Base-by-base conservation (phyloP, 2,329 filamentous ascomycete genomes). In the Acephala macrosclerotiorum region DNA sequence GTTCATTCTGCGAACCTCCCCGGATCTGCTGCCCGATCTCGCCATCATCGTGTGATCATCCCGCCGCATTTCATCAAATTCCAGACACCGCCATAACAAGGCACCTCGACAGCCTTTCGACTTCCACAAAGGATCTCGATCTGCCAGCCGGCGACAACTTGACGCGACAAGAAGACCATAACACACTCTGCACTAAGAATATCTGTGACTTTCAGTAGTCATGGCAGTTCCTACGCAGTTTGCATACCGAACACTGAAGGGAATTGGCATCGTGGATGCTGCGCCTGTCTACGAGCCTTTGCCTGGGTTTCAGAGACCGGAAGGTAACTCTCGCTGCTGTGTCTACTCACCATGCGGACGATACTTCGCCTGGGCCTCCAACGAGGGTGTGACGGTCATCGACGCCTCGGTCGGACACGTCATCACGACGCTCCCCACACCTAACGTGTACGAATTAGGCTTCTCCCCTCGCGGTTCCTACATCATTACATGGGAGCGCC, bases 231-330 rank as follows among this genome's bases (percentile, higher is more conserved):
- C 92, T 77, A 91, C 95, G 83, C 95, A 97, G 89, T 92, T 97
- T 89, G 93, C 93, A 82, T 97, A 92, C 87, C 93, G 96, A 83
- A 97, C 96, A 80, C 91, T 94, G 82, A 98, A 97, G 89, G 91
- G 90, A 80, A 94, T 99, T 84, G 94, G 94, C 77, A 85, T 98
- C 81, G 89, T 97, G 82, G 92, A 98, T 84, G 93, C 94, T 76
- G 92, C 90, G 73, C 96, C 96, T 68, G 87, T 91, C 77, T 99
- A 99, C 82, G 87, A 92, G 80, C 83, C 90, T 77, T 86, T 98
- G 77, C 83, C 92, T 76, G 95, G 91, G 75, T 97, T 98, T 80
- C 79, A 79, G 75, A 93, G 91, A 82, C 94, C 95, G 68, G 92
- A 97, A 85, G 95, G 94, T 78, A 97, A 95, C 82, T 87, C 97